phyloP scores from a whole-genome alignment of 2,329 filamentous ascomycete genomes.

The Ophiostoma himal-ulmi region DNA sequence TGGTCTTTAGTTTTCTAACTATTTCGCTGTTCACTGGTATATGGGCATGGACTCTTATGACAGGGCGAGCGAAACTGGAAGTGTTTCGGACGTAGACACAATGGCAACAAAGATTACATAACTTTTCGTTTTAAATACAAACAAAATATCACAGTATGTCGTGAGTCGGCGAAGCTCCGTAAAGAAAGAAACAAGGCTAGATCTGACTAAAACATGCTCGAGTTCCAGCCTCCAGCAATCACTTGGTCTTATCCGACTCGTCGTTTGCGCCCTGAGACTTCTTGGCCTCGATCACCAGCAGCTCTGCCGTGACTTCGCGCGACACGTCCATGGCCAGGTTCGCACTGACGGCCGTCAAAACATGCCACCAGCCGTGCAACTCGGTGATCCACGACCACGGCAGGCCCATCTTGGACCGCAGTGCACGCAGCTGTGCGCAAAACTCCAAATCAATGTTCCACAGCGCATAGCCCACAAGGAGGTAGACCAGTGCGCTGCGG shows the following conservation, averaged over 20 bases:
- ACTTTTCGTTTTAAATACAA: too few species aligned
- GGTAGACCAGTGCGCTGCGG: conserved; percentile 33
- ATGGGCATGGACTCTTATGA: conserved; percentile 48
- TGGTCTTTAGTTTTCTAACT: conserved; percentile 61
- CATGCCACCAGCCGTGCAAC: conserved; percentile 59
- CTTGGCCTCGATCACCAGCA: neutral
- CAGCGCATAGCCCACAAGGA: conserved; percentile 44
- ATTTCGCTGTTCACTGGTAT: conserved; percentile 45
- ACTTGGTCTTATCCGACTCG: neutral
- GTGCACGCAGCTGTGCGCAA: conserved; percentile 43
- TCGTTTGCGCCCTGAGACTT: neutral
- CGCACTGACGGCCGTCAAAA: conserved; percentile 51
- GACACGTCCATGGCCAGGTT: conserved; percentile 37
- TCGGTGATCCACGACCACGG: conserved; percentile 53
- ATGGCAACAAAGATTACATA: neutral
- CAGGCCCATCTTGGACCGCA: conserved; percentile 43
- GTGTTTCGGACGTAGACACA: neutral
- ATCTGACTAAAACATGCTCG: neutral
- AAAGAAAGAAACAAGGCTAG: neutral
- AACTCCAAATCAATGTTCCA: conserved; percentile 53
- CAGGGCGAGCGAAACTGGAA: conserved; percentile 30
- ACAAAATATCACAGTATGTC: too few species aligned
- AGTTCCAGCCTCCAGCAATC: neutral
- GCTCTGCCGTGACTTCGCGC: conserved; percentile 28
- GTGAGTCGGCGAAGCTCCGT: too few species aligned